These are phyloP conservation scores for Cyberlindnera maclurae DNA, from an alignment of 805 yeast species.

Conservation along the genomic window DNA sequence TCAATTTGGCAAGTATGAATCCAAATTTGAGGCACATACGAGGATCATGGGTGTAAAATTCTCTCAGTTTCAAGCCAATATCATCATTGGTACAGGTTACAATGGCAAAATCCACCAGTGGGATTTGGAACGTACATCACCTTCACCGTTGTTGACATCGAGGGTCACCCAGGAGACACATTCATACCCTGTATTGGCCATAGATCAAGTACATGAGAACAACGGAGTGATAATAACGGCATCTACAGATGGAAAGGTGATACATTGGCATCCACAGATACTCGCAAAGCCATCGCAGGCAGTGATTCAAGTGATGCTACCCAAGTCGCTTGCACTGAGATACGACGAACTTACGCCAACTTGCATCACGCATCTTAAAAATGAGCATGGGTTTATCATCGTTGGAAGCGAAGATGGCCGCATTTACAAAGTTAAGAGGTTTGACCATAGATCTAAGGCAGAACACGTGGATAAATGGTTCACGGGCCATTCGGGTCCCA, in stretches of 20 bases:
- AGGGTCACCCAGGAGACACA: slow-evolving; percentile 13
- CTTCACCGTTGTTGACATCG: slow-evolving; percentile 14
- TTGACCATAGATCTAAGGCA: slow-evolving; percentile 15
- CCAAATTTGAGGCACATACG: slow-evolving; percentile 34
- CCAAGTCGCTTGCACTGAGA: slow-evolving; percentile 15
- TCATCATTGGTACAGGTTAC: slow-evolving; percentile 40
- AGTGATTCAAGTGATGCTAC: slow-evolving; percentile 19
- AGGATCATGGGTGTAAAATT: slow-evolving; percentile 34
- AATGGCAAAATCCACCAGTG: slow-evolving; percentile 47
- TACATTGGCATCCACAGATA: slow-evolving; percentile 25
- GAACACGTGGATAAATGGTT: slow-evolving; percentile 16
- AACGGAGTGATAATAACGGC: slow-evolving; percentile 20
- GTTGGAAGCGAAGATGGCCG: slow-evolving; percentile 29
- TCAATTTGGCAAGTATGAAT: slow-evolving; percentile 25
- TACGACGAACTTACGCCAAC: slow-evolving; percentile 28
- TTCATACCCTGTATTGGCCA: slow-evolving; percentile 19
- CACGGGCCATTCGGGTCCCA: slow-evolving; percentile 23
- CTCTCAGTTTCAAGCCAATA: slow-evolving; percentile 30
- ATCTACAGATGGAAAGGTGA: slow-evolving; percentile 26
- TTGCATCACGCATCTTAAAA: slow-evolving; percentile 11
- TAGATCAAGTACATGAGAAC: slow-evolving; percentile 17
- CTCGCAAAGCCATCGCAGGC: slow-evolving; percentile 19
- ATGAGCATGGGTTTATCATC: slow-evolving; percentile 19
- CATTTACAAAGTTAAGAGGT: slow-evolving; percentile 24
- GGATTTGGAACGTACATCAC: slow-evolving; percentile 27